These are phyloP conservation scores for Lactuca saligna DNA, from an alignment of 129 eudicot species.

Conservation along the genomic window DNA sequence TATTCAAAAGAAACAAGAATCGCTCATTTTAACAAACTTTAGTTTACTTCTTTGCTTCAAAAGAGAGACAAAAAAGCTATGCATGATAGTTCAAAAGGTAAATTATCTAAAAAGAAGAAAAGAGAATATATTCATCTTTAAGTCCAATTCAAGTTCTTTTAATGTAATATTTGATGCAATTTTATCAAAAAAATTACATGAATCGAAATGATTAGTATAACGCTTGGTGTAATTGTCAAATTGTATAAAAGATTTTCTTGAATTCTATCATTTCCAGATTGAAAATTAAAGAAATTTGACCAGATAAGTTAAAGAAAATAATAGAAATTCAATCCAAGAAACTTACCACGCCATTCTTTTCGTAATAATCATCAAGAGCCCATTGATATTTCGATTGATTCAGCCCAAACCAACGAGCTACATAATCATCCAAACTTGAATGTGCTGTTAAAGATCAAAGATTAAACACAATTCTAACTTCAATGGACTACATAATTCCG, in stretches of 20 bases:
- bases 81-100: neutral
- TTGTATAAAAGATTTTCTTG: neutral
- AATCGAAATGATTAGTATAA: neutral
- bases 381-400: constrained; percentile 96
- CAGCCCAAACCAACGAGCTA: constrained; percentile 89
- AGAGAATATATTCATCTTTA: neutral
- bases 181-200: neutral
- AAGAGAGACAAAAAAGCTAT: no score
- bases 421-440: constrained; percentile 78
- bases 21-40: neutral
- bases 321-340: neutral
- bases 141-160: neutral
- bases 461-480: constrained; percentile 6
- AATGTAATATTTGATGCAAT: neutral
- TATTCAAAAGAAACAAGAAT: neutral
- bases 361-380: constrained; percentile 92
- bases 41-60: neutral
- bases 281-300: neutral
- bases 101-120: neutral
- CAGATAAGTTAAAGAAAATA: neutral
- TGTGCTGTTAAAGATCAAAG: constrained; percentile 48
- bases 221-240: neutral
- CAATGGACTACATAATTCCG: neutral
- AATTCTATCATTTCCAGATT: constrained; percentile 5
- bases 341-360: constrained; percentile 61